A percentile compares a stretch with the other conserved stretches of the same genome.
Conservation (phyloP, 495 filamentous ascomycete genomes). For the Hypoxylon lenormandii region DNA sequence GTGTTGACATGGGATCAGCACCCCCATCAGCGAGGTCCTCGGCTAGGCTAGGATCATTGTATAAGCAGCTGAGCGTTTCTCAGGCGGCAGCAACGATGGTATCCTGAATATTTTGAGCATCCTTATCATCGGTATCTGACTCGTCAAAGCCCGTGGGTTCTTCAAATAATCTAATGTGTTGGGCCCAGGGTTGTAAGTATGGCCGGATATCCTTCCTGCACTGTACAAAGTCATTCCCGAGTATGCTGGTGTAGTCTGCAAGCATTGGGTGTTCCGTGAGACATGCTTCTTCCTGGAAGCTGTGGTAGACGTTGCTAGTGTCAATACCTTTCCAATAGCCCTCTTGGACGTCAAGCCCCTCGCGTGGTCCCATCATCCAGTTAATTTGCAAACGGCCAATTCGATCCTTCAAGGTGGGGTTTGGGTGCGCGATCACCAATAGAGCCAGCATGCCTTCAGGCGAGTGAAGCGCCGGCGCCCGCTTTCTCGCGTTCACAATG, state of each 20-base stretch:
- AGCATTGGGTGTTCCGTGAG: not conserved
- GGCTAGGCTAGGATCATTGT: too few species aligned
- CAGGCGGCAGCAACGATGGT: not conserved
- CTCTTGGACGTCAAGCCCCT: not conserved
- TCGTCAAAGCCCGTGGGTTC: not conserved
- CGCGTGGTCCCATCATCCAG: not conserved
- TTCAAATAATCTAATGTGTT: not conserved
- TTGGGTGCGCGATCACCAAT: not conserved
- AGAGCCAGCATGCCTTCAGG: not conserved
- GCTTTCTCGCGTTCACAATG: not conserved
- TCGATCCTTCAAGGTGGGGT: not conserved
- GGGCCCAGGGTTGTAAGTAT: not conserved
- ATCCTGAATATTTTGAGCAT: not conserved
- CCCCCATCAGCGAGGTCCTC: too few species aligned
- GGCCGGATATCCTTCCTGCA: not conserved
- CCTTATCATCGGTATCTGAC: not conserved
- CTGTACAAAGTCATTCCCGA: not conserved
- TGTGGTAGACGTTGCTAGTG: not conserved
- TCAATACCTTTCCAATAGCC: not conserved
- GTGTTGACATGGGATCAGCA: conserved; percentile 57
- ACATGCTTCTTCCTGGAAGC: not conserved
- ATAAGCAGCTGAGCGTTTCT: not conserved
- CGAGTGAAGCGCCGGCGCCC: not conserved
- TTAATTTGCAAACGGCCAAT: not conserved
- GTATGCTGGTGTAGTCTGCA: not conserved